phyloP scores from a whole-genome alignment of 495 filamentous ascomycete genomes.

The Neurospora tetrasperma region DNA sequence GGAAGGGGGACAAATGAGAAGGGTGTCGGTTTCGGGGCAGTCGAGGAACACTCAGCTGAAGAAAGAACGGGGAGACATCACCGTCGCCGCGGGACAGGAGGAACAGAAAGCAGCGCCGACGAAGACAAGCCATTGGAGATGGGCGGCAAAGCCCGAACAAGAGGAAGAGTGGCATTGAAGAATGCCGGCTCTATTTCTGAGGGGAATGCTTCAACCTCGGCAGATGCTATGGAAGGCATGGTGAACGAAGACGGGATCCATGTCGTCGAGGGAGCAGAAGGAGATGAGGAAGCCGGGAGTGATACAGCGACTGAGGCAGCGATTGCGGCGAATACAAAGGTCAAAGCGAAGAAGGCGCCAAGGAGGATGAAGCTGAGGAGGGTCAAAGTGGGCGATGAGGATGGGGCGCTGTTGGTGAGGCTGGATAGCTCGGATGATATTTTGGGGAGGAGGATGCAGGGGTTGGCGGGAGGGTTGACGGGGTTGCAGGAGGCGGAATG shows the following conservation, averaged over 20 bases:
- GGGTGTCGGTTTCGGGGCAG: not conserved
- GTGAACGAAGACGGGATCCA: not conserved
- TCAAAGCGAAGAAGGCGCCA: constrained; percentile 17
- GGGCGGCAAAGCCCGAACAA: constrained; percentile 2
- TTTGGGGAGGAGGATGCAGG: constrained; percentile 74
- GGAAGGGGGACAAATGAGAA: not conserved
- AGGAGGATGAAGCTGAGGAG: constrained; percentile 21
- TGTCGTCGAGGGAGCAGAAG: not conserved
- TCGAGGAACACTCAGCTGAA: not conserved
- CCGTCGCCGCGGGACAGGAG: constrained; percentile 47
- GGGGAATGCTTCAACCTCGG: not conserved
- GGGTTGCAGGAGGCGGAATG: constrained; percentile 43
- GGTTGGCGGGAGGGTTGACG: constrained; percentile 68
- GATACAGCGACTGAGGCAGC: constrained; percentile 1
- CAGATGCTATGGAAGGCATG: not conserved
- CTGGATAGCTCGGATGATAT: constrained; percentile 78
- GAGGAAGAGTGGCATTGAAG: not conserved
- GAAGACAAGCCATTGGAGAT: constrained; percentile 75
- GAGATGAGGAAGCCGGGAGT: not conserved
- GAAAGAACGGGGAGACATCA: constrained; percentile 26
- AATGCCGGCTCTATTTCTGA: not conserved
- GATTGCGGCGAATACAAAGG: constrained; percentile 13
- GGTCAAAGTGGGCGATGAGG: constrained; percentile 24
- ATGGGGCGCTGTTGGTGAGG: constrained; percentile 55
- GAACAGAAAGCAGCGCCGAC: constrained; percentile 5